Conservation (phyloP, 768 basidiomycete genomes). For the Phylloporus scabripes region DNA sequence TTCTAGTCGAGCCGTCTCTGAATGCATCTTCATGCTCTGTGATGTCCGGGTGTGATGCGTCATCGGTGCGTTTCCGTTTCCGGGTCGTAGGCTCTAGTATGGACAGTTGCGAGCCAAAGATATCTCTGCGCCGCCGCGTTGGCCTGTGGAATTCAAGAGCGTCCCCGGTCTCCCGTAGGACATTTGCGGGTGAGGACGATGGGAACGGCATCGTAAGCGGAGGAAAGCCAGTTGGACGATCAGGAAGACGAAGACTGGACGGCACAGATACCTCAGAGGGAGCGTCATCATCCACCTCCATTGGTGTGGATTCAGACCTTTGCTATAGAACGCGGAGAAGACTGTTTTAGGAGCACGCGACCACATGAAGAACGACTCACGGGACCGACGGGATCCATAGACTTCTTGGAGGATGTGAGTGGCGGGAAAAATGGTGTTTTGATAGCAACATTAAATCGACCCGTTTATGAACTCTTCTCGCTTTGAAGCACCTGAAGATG, state of each 20-base stretch:
- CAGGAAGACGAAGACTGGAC: not conserved
- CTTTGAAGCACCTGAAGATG: not conserved
- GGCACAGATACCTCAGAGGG: not conserved
- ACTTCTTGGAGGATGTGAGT: not conserved
- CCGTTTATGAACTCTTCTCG: constrained; percentile 14
- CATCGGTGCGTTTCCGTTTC: constrained; percentile 17
- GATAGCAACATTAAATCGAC: not conserved
- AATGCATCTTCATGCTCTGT: not conserved
- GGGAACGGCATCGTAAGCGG: not conserved
- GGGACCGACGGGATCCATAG: constrained; percentile 12
- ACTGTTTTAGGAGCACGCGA: not conserved
- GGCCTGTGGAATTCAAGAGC: not conserved
- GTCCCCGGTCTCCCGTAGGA: not conserved
- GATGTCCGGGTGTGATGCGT: not conserved
- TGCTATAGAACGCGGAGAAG: constrained; percentile 1
- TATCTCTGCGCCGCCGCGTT: not conserved
- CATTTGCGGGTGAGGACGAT: not conserved
- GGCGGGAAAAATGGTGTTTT: not conserved
- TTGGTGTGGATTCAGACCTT: constrained; percentile 3
- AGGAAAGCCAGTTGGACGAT: not conserved
- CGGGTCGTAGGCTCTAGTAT: not conserved
- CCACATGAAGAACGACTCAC: constrained; percentile 10
- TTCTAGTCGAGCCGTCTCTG: not conserved
- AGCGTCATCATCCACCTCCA: constrained; percentile 12
- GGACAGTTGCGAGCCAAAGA: not conserved